These are phyloP conservation scores for Crotalaria pallida DNA, from an alignment of 306 rosid species.

Conservation along the genomic window DNA sequence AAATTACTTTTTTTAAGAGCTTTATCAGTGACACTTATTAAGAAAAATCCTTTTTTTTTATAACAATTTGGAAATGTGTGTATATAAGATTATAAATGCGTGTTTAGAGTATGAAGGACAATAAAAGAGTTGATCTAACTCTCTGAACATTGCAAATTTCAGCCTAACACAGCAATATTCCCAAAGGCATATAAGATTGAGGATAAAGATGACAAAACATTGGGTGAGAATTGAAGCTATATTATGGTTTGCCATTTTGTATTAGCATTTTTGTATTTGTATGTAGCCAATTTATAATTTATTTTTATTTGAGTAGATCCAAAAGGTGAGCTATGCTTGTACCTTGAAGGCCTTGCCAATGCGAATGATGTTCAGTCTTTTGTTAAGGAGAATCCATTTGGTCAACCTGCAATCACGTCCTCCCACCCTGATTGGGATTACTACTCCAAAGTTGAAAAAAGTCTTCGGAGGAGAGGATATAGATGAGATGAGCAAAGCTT, in stretches of 20 bases:
- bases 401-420: neutral
- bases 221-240: too few relatives aligned
- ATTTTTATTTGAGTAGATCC: too few relatives aligned
- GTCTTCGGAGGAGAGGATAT: neutral
- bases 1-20: too few relatives aligned
- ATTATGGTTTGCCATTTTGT: too few relatives aligned
- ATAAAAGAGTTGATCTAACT: too few relatives aligned
- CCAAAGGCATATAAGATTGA: neutral
- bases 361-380: slow-evolving; percentile 20
- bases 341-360: slow-evolving; percentile 4
- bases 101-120: too few relatives aligned
- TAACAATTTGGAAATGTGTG: too few relatives aligned
- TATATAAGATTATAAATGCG: too few relatives aligned
- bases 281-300: neutral
- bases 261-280: neutral
- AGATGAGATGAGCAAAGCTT: neutral
- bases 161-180: slow-evolving; percentile 15
- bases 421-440: slow-evolving; percentile 24
- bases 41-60: too few relatives aligned
- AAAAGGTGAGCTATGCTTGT: slow-evolving; percentile 6
- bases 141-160: neutral
- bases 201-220: neutral
- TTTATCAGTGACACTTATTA: too few relatives aligned
- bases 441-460: neutral
- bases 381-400: slow-evolving; percentile 22